Evolutionary conservation across 2,329 filamentous ascomycete species (phyloP), one percentile per base, ranked within the genome.

Genomic region (Claviceps sp.): DNA sequence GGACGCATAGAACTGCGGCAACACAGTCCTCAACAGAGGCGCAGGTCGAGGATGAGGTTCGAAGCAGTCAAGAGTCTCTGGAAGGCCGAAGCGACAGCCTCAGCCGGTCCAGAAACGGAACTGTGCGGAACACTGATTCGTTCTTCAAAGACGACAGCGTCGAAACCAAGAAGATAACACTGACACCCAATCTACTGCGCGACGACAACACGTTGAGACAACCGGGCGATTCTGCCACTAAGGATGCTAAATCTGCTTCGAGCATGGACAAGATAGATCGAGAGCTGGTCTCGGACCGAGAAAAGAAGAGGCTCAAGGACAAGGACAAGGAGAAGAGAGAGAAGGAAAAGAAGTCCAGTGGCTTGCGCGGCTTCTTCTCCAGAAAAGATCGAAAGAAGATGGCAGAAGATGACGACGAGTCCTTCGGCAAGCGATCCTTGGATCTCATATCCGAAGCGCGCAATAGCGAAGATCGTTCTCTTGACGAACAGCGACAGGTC

Each of bases 131-230:
- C 64, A 91, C 88, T 4, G 91, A 97, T 68, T 95, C 91, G 1
- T 96, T 97, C 74, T 96, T 96, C 75, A 95, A 89, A 67, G 93
- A 97, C 62, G 91, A 98, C 62, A 88, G 81, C 37, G 85, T 88
- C 40, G 93, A 97, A 67, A 96, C 93, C 2, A 89, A 94, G 68
- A 97, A 97, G 72, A 97, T 98, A 59, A 95, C 90, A 0, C 78
- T 98, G 45, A 98, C 93, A 3, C 93, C 93, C 1, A 95, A 95
- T 59, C 71, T 98, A 50, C 72, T 97, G 42, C 83, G 91, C 43
- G 91, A 97, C 58, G 90, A 96, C 59, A 76, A 73, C 57, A 69
- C 73, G 42, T 54, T 77, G 67, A 66, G 74, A 70, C 65, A 91
- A 75, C 70, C 69, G 2, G 63, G 62, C 11, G 69, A 71, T 22